Conservation (phyloP, 805 yeast species). For the Torulaspora microellipsoides region DNA sequence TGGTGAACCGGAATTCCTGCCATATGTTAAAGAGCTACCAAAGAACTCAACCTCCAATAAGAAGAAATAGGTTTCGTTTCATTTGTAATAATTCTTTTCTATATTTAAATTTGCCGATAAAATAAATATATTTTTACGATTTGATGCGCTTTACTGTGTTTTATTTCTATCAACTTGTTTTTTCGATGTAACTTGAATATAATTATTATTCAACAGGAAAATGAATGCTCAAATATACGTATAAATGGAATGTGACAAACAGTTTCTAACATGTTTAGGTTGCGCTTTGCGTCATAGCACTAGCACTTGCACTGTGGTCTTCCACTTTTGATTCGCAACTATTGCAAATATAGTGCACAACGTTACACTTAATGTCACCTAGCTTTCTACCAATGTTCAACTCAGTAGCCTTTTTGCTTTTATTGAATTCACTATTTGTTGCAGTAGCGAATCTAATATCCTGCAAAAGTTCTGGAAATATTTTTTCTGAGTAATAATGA, state of each 20-base stretch:
- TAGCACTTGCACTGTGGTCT: background rate
- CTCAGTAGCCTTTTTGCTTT: constrained; percentile 21
- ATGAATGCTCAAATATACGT: too few species aligned
- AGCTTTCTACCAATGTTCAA: constrained; percentile 16
- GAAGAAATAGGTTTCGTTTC: constrained; percentile 40
- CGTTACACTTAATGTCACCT: constrained; percentile 5
- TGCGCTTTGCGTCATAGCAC: background rate
- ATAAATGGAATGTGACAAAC: too few species aligned
- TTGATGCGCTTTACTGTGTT: background rate
- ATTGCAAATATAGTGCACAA: constrained; percentile 2
- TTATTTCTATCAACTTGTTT: background rate
- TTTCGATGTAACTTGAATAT: too few species aligned
- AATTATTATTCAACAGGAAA: too few species aligned
- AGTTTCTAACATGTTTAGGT: too few species aligned
- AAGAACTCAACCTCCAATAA: constrained; percentile 84
- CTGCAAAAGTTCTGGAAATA: constrained; percentile 16
- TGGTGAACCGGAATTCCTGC: constrained; percentile 96
- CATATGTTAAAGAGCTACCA: constrained; percentile 85
- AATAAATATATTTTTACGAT: background rate
- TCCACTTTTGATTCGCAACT: background rate
- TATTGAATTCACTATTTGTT: constrained; percentile 15
- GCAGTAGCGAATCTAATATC: constrained; percentile 2
- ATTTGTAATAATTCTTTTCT: constrained; percentile 1
- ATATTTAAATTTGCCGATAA: background rate
- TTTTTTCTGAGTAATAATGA: constrained; percentile 33